Evolutionary conservation across 352 stramenopile genomes (phyloP).

Genomic region (Phytophthora podocarpi): DNA sequence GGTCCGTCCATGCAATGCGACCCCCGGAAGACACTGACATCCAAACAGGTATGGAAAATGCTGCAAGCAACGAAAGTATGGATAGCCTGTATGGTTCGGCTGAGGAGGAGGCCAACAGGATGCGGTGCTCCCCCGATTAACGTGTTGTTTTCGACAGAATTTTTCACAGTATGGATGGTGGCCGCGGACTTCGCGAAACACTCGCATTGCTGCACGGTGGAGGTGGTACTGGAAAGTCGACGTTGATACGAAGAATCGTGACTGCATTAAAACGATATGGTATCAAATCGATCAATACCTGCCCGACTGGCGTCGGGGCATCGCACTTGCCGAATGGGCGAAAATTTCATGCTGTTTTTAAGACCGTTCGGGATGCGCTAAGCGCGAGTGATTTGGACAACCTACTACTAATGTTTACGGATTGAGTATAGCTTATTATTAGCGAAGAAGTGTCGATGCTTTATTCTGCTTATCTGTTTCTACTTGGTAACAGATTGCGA

Average conservation of each 20-base stretch:
- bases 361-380: not conserved
- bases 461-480: slow-evolving; percentile 4
- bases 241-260: not conserved
- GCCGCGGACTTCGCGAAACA: not conserved
- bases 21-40: too few species aligned
- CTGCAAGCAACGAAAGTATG: too few species aligned
- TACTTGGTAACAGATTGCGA: slow-evolving; percentile 17
- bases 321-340: not conserved
- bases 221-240: slow-evolving; percentile 13
- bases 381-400: slow-evolving; percentile 10
- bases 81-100: not conserved
- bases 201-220: slow-evolving; percentile 14
- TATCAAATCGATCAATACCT: not conserved
- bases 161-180: not conserved
- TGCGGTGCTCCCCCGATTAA: slow-evolving; percentile 10
- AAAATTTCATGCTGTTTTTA: slow-evolving; percentile 20
- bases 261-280: not conserved
- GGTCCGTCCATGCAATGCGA: too few species aligned
- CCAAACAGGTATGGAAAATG: too few species aligned
- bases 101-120: not conserved
- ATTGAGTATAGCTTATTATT: slow-evolving; percentile 19
- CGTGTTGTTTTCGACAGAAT: slow-evolving; percentile 2
- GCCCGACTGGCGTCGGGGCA: slow-evolving; percentile 17
- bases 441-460: slow-evolving; percentile 33
- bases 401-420: slow-evolving; percentile 17